These are phyloP conservation scores for Pleurotus ostreatus DNA, from an alignment of 768 basidiomycete genomes.

Conservation along the genomic window DNA sequence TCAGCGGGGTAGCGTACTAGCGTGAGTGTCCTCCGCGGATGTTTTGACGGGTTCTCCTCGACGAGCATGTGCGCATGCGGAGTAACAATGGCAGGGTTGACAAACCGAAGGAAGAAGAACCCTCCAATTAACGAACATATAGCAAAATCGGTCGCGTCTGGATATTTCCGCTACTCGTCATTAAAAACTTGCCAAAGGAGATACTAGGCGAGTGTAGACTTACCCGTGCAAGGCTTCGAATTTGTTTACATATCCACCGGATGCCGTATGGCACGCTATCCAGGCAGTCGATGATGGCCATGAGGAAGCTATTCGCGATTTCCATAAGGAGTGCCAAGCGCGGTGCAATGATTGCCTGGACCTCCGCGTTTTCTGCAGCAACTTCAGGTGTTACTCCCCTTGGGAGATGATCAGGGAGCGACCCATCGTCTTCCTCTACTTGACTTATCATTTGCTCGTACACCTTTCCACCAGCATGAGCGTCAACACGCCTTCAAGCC, in stretches of 20 bases:
- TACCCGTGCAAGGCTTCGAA: conserved; percentile 91
- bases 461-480: conserved; percentile 45
- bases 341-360: conserved; percentile 96
- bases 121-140: conserved; percentile 98
- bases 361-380: conserved; percentile 88
- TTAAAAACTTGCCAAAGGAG: conserved; percentile 4
- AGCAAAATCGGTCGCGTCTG: conserved; percentile 95
- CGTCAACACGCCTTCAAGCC: background rate
- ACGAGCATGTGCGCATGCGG: conserved; percentile 99
- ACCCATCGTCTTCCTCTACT: conserved; percentile 94
- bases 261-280: conserved; percentile 99
- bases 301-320: conserved; percentile 94
- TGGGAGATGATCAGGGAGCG: conserved; percentile 84
- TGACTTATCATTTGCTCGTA: conserved; percentile 99
- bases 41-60: conserved; percentile 94
- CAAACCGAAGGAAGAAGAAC: conserved; percentile 99
- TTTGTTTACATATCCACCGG: conserved; percentile 99
- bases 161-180: conserved; percentile 82
- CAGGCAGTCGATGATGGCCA: conserved; percentile 97
- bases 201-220: conserved; percentile 19
- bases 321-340: conserved; percentile 99
- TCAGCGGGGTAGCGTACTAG: conserved; percentile 48
- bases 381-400: conserved; percentile 90
- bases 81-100: conserved; percentile 98
- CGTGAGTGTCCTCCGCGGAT: conserved; percentile 92